Evolutionary conservation across 805 yeast genomes (phyloP), one percentile per base, ranked within the genome.

Genomic region (Saccharomyces paradoxus): DNA sequence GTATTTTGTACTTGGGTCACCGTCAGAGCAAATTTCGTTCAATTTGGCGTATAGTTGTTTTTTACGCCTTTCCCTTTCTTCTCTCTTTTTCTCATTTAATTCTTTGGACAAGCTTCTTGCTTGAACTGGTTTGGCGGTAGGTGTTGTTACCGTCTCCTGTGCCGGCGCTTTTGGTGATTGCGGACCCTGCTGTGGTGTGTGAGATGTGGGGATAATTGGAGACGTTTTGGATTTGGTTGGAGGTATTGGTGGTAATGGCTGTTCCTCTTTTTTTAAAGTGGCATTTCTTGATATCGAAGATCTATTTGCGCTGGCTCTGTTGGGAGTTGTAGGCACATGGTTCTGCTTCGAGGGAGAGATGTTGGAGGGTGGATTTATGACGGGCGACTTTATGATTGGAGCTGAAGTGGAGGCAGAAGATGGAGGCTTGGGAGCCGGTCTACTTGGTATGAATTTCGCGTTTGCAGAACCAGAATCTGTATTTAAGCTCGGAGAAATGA

Each of bases 1-100:
- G 70, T 88, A 94, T 50, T 80, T 67, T 53, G 75, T 75, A 31
- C 82, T 80, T 12, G 99, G 99, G 71, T 94, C 95, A 7, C 91
- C 94, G 31, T 81, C 83, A 1, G 89, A 78, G 64, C 97, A 92
- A 50, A 91, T 91, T 44, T 83, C 81, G 54, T 80, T 77, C 50
- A 94, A 75, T 62, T 83, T 86, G 49, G 81, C 80, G 41, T 57
- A 57, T 14, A 88, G 83, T 63, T 87, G 88, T 51, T 79, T 82
- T 61, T 88, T 89, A 63, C 81, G 80, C 55, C 81, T 80, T 58
- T 81, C 84, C 67, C 89, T 84, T 52, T 87, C 87, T 65, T 89
- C 96, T 50, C 92, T 81, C 62, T 88, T 86, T 66, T 83, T 79
- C 59, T 82, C 87, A 56, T 65, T 63, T 49, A 51, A 50, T 55